Conservation (phyloP, 306 rosid genomes). For the Castanea mollissima region DNA sequence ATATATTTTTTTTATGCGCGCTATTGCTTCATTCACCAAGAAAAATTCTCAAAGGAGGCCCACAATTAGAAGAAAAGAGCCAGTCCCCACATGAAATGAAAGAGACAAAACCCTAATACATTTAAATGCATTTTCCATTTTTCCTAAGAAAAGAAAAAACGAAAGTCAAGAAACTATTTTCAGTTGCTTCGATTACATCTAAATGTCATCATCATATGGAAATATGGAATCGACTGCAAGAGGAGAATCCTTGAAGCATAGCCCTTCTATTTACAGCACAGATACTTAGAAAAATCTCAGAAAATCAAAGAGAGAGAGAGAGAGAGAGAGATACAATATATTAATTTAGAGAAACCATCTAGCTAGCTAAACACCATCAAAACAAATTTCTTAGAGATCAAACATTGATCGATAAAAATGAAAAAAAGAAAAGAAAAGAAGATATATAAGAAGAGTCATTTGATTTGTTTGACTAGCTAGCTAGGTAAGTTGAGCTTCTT, state of each 20-base stretch:
- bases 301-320: neutral
- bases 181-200: neutral
- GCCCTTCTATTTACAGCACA: slow-evolving; percentile 3
- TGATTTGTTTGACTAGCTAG: neutral
- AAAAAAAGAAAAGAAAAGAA: neutral
- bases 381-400: neutral
- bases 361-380: neutral
- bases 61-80: slow-evolving; percentile 7
- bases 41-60: neutral
- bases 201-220: neutral
- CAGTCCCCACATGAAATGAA: slow-evolving; percentile 8
- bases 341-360: neutral
- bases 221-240: neutral
- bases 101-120: slow-evolving; percentile 1
- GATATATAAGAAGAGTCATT: neutral
- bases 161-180: neutral
- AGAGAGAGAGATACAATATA: neutral
- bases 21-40: slow-evolving; percentile 31
- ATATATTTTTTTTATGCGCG: slow-evolving; percentile 8
- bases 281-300: neutral
- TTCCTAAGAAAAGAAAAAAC: neutral
- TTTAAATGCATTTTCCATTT: neutral
- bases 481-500: slow-evolving; percentile 45
- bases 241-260: neutral
- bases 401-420: neutral